These are phyloP conservation scores for Ormosia semicastrata DNA, from an alignment of 306 rosid species.

Conservation along the genomic window DNA sequence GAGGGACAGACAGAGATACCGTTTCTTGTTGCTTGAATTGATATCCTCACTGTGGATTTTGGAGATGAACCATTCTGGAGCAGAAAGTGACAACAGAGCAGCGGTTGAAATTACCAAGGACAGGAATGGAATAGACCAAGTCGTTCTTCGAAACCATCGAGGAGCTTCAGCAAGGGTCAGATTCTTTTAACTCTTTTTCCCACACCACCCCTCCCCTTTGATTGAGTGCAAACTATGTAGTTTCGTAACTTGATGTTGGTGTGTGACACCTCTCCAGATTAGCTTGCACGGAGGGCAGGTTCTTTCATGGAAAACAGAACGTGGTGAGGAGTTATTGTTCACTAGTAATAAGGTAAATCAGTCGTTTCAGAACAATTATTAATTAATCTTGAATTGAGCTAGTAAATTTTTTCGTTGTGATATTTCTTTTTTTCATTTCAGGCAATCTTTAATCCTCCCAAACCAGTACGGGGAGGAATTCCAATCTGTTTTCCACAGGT, in stretches of 20 bases:
- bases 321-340: slow-evolving; percentile 72
- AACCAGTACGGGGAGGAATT: slow-evolving; percentile 88
- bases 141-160: slow-evolving; percentile 54
- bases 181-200: background rate
- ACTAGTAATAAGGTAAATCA: slow-evolving; percentile 61
- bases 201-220: background rate
- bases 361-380: background rate
- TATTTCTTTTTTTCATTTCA: slow-evolving; percentile 16
- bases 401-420: background rate
- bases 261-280: slow-evolving; percentile 44
- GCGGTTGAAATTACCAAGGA: slow-evolving; percentile 53
- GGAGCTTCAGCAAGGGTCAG: slow-evolving; percentile 73
- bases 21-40: slow-evolving; percentile 28
- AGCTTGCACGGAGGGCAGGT: slow-evolving; percentile 93
- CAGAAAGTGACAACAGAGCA: slow-evolving; percentile 32
- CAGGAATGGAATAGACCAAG: slow-evolving; percentile 57
- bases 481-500: slow-evolving; percentile 96
- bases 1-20: slow-evolving; percentile 24
- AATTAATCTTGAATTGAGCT: background rate
- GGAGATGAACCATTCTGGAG: slow-evolving; percentile 50
- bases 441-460: slow-evolving; percentile 82
- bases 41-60: slow-evolving; percentile 29
- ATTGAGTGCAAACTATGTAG: background rate
- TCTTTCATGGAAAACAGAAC: slow-evolving; percentile 84
- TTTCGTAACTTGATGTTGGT: background rate